A percentile compares a stretch with the other conserved stretches of the same genome.
Evolutionary conservation across 371 early-diverging fungal species (phyloP).

Genomic region (Catenaria anguillulae): DNA sequence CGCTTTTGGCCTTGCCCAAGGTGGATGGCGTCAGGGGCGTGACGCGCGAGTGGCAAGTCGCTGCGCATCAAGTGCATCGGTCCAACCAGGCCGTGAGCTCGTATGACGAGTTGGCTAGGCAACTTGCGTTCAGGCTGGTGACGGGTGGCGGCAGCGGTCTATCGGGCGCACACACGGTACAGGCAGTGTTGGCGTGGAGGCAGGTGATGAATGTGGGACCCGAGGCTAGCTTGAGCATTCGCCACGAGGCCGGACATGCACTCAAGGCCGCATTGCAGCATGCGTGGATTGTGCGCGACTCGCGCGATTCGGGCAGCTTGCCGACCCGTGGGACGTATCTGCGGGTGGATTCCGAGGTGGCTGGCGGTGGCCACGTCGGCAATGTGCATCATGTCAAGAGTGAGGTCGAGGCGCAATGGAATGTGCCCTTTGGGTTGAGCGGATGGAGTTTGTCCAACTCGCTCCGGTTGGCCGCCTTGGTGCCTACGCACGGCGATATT

Average conservation of each 20-base stretch:
- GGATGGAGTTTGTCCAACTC: slow-evolving; percentile 23
- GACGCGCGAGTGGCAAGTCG: slow-evolving; percentile 19
- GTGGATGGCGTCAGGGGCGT: slow-evolving; percentile 15
- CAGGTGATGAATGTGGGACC: slow-evolving; percentile 50
- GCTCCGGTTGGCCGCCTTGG: slow-evolving; percentile 51
- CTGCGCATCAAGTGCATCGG: slow-evolving; percentile 18
- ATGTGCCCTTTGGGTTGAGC: slow-evolving; percentile 27
- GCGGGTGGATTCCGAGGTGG: slow-evolving; percentile 36
- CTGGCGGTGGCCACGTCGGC: slow-evolving; percentile 73
- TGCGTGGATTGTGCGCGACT: slow-evolving; percentile 41
- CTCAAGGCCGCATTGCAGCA: slow-evolving; percentile 67
- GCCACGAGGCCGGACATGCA: slow-evolving; percentile 73
- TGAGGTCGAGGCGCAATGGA: slow-evolving; percentile 45
- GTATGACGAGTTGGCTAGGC: slow-evolving; percentile 26
- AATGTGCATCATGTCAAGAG: slow-evolving; percentile 56
- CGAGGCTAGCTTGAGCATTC: slow-evolving; percentile 65
- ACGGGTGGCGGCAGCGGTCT: background rate
- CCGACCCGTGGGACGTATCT: slow-evolving; percentile 60
- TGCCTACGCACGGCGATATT: slow-evolving; percentile 31
- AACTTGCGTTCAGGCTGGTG: slow-evolving; percentile 14
- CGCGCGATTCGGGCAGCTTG: slow-evolving; percentile 55
- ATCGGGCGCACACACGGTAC: slow-evolving; percentile 40
- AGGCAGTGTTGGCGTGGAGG: slow-evolving; percentile 60
- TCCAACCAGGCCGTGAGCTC: slow-evolving; percentile 20
- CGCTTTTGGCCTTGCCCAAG: no score